Evolutionary conservation across 768 basidiomycete species (phyloP), one percentile per base, ranked within the genome.

Genomic region (Auriscalpium microsporum): DNA sequence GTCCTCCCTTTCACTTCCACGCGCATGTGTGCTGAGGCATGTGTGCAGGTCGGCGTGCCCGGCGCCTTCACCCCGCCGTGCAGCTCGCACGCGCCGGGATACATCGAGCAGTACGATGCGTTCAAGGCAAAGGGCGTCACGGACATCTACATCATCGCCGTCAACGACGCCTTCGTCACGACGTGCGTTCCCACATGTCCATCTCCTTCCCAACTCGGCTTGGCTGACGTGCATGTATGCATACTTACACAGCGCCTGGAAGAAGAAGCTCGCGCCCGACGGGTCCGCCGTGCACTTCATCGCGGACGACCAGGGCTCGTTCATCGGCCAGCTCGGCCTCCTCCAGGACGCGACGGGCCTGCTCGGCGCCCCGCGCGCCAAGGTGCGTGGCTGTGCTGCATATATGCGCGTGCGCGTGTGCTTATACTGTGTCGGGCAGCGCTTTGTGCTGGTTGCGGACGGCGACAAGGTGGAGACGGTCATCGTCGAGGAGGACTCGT

Each of bases 51-150:
- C 23, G 61, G 58, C 19, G 58, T 62, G 9, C 59, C 59, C 23
- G 61, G 59, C 16, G 61, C 61, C 0, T 62, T 62, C 37, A 61
- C 61, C 17, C 61, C 61, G 10, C 45, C 58, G 10, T 60, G 61
- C 38, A 57, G 54, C 50, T 53, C 33, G 49, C 59, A 62, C 34
- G 59, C 46, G 16, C 61, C 61, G 1, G 61, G 56, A 10, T 93
- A 86, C 72, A 78, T 92, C 59, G 67, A 77, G 53, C 75, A 76
- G 52, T 86, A 80, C 68, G 77, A 83, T 13, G 73, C 83, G 64
- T 88, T 88, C 79, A 83, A 83, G 71, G 78, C 73, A 3, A 92
- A 90, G 69, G 91, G 88, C 10, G 72, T 91, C 63, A 77, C 81
- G 56, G 75, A 80, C 51, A 79, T 90, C 57, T 86, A 82, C 58